Percentiles rank a stretch among this genome's conserved stretches.
These are phyloP conservation scores for Yamadazyma pseudoaaseri DNA, from an alignment of 1,139 yeast species.

Conservation along the genomic window DNA sequence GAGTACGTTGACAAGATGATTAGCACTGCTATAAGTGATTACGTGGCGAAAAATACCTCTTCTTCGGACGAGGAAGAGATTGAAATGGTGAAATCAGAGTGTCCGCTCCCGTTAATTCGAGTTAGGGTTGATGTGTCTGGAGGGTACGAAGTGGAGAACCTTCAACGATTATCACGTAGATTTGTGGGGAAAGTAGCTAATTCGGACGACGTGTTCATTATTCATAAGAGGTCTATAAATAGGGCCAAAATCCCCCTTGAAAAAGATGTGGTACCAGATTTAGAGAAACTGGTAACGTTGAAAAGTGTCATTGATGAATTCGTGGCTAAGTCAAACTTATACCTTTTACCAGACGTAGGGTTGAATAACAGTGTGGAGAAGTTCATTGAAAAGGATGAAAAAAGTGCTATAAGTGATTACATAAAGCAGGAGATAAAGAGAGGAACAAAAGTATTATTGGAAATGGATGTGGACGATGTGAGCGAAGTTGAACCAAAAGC, in stretches of 20 bases:
- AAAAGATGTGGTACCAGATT: slow-evolving; percentile 2
- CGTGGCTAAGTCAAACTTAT: slow-evolving; percentile 59
- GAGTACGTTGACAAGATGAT: slow-evolving; percentile 69
- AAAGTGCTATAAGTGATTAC: slow-evolving; percentile 63
- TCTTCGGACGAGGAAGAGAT: slow-evolving; percentile 13
- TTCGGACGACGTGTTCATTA: slow-evolving; percentile 77
- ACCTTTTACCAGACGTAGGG: slow-evolving; percentile 75
- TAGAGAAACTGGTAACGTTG: slow-evolving; percentile 34
- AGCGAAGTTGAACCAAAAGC: slow-evolving; percentile 29
- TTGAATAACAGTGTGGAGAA: slow-evolving; percentile 70
- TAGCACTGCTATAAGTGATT: slow-evolving; percentile 49
- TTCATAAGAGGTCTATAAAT: slow-evolving; percentile 48
- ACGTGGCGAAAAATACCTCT: slow-evolving; percentile 36
- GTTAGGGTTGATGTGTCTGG: slow-evolving; percentile 87
- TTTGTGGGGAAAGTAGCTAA: slow-evolving; percentile 93
- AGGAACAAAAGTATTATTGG: slow-evolving; percentile 58
- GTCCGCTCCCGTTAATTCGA: slow-evolving; percentile 78
- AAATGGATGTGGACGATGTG: slow-evolving; percentile 37
- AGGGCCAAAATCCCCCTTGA: slow-evolving; percentile 17
- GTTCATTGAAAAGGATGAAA: slow-evolving; percentile 82
- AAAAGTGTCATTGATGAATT: slow-evolving; percentile 54
- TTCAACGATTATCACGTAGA: slow-evolving; percentile 81
- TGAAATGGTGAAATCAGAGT: slow-evolving; percentile 7
- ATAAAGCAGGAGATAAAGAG: slow-evolving; percentile 64
- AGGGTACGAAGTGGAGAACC: slow-evolving; percentile 88